These are phyloP conservation scores for Barnettozyma botsteinii DNA, from an alignment of 805 yeast genomes.

Conservation along the genomic window DNA sequence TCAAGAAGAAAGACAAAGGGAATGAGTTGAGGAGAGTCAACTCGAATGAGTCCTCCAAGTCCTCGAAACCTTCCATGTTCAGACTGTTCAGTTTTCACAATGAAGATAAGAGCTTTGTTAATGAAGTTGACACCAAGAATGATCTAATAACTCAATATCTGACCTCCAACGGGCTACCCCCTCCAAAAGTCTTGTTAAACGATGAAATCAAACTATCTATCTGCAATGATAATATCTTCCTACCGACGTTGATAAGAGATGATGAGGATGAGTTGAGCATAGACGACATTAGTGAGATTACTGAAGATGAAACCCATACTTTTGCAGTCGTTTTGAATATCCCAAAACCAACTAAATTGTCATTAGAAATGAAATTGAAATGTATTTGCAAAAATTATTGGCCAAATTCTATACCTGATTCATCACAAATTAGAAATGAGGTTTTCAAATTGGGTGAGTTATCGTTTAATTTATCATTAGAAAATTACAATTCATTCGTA, in stretches of 20 bases:
- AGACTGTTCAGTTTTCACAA: slow-evolving; percentile 1
- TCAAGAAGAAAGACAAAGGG: slow-evolving; percentile 4
- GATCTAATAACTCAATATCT: slow-evolving; percentile 1
- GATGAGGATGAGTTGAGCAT: slow-evolving; percentile 6
- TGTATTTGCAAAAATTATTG: slow-evolving; percentile 6
- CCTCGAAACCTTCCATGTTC: slow-evolving; percentile 1
- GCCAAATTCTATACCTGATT: slow-evolving; percentile 1
- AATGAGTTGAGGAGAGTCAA: slow-evolving; percentile 6
- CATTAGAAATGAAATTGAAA: slow-evolving; percentile 7
- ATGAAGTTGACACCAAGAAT: neutral
- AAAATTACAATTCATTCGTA: slow-evolving; percentile 7
- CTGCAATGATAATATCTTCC: slow-evolving; percentile 7
- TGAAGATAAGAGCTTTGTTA: neutral
- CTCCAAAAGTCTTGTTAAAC: neutral
- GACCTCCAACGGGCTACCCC: slow-evolving; percentile 1
- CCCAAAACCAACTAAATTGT: slow-evolving; percentile 8
- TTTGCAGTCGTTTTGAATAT: slow-evolving; percentile 7
- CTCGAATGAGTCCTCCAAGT: slow-evolving; percentile 7
- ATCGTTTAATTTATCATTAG: slow-evolving; percentile 3
- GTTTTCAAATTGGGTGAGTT: slow-evolving; percentile 7
- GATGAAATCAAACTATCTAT: slow-evolving; percentile 3
- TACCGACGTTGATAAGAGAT: slow-evolving; percentile 7
- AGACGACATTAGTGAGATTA: slow-evolving; percentile 2
- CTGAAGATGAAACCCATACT: slow-evolving; percentile 3
- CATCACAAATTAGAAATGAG: neutral